Percentiles rank a stretch among this genome's conserved stretches.
These are phyloP conservation scores for Pneumocystis murina DNA, from an alignment of 1,139 yeast species.

Conservation along the genomic window DNA sequence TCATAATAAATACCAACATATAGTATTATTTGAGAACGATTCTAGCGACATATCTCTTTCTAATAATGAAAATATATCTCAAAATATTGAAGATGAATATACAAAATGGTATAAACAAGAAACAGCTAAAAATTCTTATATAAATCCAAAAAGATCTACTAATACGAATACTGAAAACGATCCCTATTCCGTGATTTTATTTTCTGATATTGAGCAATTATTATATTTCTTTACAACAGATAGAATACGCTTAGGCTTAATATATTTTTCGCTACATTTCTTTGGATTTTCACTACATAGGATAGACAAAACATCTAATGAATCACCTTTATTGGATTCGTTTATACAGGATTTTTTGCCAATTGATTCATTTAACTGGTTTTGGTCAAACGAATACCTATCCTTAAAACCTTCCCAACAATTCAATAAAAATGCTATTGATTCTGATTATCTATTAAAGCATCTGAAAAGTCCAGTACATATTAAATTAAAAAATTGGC, in stretches of 20 bases:
- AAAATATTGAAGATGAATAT: neutral
- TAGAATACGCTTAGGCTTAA: neutral
- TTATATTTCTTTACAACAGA: neutral
- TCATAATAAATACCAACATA: neutral
- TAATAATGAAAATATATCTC: neutral
- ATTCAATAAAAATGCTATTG: neutral
- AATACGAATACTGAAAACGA: neutral
- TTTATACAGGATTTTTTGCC: neutral
- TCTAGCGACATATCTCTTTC: neutral
- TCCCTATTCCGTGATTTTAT: neutral
- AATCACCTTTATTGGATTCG: neutral
- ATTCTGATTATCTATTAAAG: neutral
- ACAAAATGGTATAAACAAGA: neutral
- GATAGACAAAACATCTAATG: neutral
- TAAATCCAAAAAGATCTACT: neutral
- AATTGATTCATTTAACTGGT: neutral
- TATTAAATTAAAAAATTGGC: neutral
- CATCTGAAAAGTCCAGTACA: neutral
- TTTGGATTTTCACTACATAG: neutral
- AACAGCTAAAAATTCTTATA: neutral
- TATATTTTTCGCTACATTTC: neutral
- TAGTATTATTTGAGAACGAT: neutral
- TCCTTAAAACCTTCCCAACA: neutral
- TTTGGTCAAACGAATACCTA: neutral
- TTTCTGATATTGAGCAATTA: neutral